These are phyloP conservation scores for Clitocybe nebularis DNA, from an alignment of 1,284 basidiomycete genomes.

Conservation along the genomic window DNA sequence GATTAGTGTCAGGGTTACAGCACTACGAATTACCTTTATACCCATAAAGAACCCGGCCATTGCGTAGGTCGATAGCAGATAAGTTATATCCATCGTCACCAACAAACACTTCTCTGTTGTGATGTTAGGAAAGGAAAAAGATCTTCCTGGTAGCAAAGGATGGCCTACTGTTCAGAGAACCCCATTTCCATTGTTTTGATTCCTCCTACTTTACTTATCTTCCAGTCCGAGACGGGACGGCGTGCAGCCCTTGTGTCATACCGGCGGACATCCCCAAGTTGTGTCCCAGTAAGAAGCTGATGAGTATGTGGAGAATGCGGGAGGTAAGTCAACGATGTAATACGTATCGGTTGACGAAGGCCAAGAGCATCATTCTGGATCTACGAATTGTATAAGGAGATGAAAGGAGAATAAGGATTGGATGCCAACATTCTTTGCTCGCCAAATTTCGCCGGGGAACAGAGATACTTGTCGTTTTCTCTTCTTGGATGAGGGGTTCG, in stretches of 20 bases:
- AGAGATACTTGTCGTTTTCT: conserved; percentile 64
- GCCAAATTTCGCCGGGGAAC: conserved; percentile 72
- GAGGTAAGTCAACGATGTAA: conserved; percentile 64
- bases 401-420: not conserved
- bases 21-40: conserved; percentile 59
- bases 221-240: conserved; percentile 69
- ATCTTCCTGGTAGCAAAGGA: conserved; percentile 1
- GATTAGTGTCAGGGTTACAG: not conserved
- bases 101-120: conserved; percentile 68
- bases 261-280: conserved; percentile 69
- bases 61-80: conserved; percentile 72
- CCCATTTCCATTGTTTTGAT: conserved; percentile 62
- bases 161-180: conserved; percentile 63
- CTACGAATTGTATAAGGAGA: conserved; percentile 29
- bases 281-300: conserved; percentile 72
- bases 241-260: conserved; percentile 79
- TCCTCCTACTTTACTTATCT: conserved; percentile 64
- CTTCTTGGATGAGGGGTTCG: conserved; percentile 43
- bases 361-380: conserved; percentile 74
- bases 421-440: conserved; percentile 64
- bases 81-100: conserved; percentile 71
- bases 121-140: conserved; percentile 5
- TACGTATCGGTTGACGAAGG: conserved; percentile 79
- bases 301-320: conserved; percentile 36
- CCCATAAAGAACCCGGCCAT: conserved; percentile 65